Evolutionary conservation across 2,329 filamentous ascomycete genomes (phyloP), one percentile per base, ranked within the genome.

Genomic region (Diaporthe longicolla): DNA sequence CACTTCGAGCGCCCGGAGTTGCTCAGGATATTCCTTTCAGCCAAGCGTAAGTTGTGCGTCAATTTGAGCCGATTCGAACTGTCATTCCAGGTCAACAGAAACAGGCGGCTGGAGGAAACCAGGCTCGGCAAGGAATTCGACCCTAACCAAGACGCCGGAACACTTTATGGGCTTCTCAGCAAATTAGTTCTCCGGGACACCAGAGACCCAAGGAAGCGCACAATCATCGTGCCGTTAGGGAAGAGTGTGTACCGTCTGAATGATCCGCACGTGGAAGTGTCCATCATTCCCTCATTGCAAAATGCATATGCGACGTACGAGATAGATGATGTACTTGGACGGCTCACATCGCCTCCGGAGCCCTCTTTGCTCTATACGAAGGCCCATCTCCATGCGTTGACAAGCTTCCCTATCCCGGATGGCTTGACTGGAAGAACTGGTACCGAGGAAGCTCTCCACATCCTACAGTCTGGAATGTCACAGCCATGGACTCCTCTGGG

Each of bases 361-460:
- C 89, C 89, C 0, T 79, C 79, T 0, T 80, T 91, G 0, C 80
- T 90, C 0, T 91, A 91, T 72, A 82, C 82, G 1, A 92, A 91
- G 77, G 90, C 90, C 0, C 80, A 86, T 5, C 79, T 91, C 0
- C 92, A 94, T 77, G 92, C 91, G 0, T 80, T 86, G 6, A 93
- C 92, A 0, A 91, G 91, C 0, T 89, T 87, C 43, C 77, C 87
- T 0, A 48, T 93, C 0, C 87, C 89, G 0, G 92, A 93, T 77
- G 81, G 83, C 0, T 83, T 93, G 0, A 93, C 91, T 0, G 82
- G 85, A 0, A 83, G 86, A 0, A 93, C 90, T 0, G 92, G 92
- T 0, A 87, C 85, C 0, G 91, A 93, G 77, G 90, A 93, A 79
- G 87, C 90, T 0, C 74, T 91, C 0, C 80, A 84, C 2, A 85